phyloP scores from a whole-genome alignment of 495 filamentous ascomycete species.

The Podospora comata region DNA sequence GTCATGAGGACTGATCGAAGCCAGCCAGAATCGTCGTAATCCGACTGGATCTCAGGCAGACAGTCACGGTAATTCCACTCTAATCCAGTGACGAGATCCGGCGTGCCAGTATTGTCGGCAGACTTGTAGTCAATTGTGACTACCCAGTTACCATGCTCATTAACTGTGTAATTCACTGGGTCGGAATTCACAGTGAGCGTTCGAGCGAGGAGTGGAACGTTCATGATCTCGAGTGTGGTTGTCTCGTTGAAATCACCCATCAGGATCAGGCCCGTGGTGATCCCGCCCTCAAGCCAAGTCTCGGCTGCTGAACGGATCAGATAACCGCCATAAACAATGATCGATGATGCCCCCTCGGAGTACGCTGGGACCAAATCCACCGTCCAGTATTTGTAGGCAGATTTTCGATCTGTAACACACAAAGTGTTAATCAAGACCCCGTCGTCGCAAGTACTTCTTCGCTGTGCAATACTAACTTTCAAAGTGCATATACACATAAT shows the following conservation, averaged over 20 bases:
- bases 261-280: conserved; percentile 40
- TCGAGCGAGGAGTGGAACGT: conserved; percentile 49
- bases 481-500: conserved; percentile 47
- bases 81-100: background rate
- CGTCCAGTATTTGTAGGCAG: conserved; percentile 75
- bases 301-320: conserved; percentile 61
- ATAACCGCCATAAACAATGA: conserved; percentile 71
- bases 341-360: conserved; percentile 25
- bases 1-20: conserved; percentile 51
- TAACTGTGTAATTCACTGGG: conserved; percentile 37
- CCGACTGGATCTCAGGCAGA: conserved; percentile 62
- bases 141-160: conserved; percentile 53
- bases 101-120: conserved; percentile 33
- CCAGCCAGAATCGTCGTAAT: conserved; percentile 70
- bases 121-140: conserved; percentile 50
- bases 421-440: background rate
- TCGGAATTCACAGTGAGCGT: conserved; percentile 60
- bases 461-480: background rate
- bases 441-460: background rate
- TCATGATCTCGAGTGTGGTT: conserved; percentile 59
- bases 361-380: conserved; percentile 38
- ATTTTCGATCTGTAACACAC: conserved; percentile 52
- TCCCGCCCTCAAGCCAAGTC: background rate
- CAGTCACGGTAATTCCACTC: conserved; percentile 68
- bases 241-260: conserved; percentile 69